Evolutionary conservation across 2,329 filamentous ascomycete species (phyloP).

Genomic region (Onygena corvina): DNA sequence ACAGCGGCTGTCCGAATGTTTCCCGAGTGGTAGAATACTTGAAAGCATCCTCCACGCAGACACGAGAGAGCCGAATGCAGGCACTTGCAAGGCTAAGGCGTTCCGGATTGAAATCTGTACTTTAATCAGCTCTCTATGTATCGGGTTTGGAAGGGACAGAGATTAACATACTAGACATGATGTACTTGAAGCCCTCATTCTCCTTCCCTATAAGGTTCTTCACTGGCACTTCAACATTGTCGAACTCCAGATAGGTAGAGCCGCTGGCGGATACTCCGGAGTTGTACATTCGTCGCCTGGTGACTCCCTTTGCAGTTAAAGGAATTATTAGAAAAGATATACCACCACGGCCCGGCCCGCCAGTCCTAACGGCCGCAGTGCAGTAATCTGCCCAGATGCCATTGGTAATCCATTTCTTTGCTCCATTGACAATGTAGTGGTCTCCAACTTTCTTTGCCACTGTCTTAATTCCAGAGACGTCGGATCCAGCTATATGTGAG

Average conservation of each 20-base stretch:
- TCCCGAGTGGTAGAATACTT: constrained; percentile 53
- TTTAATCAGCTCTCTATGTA: not conserved
- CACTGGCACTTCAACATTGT: constrained; percentile 58
- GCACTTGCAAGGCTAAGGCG: constrained; percentile 54
- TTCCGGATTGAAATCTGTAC: constrained; percentile 61
- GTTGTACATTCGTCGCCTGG: constrained; percentile 46
- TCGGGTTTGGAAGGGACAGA: constrained; percentile 7
- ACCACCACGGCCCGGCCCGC: constrained; percentile 41
- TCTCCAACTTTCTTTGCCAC: constrained; percentile 43
- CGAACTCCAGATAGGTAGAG: constrained; percentile 55
- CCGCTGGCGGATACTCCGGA: constrained; percentile 56
- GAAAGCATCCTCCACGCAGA: constrained; percentile 49
- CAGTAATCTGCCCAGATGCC: constrained; percentile 49
- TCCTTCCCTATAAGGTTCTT: constrained; percentile 58
- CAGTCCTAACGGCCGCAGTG: constrained; percentile 51
- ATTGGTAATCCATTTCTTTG: constrained; percentile 59
- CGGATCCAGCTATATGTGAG: constrained; percentile 41
- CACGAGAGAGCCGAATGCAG: constrained; percentile 49
- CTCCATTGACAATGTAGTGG: constrained; percentile 51
- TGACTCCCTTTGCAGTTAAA: constrained; percentile 39
- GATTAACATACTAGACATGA: constrained; percentile 48
- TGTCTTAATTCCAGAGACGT: constrained; percentile 52
- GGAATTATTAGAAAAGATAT: constrained; percentile 50
- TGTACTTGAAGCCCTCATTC: constrained; percentile 58
- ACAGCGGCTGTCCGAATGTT: constrained; percentile 49